Evolutionary conservation across 371 early-diverging fungal species (phyloP), one percentile per base, ranked within the genome.

Genomic region (Mucor sp.): DNA sequence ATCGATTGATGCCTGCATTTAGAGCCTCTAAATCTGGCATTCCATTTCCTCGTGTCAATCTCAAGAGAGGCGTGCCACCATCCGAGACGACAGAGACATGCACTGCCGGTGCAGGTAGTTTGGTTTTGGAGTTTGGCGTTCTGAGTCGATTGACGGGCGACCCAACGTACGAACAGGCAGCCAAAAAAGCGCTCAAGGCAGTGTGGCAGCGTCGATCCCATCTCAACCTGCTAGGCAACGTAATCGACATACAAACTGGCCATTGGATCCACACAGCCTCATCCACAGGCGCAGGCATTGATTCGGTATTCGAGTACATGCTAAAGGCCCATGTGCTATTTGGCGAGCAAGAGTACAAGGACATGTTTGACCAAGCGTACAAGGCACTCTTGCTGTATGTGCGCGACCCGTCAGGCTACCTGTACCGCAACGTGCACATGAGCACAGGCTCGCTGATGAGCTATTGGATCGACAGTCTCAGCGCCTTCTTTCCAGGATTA

Each of bases 91-190:
- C 85, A 1, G 91, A 90, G 58, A 96, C 97, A 8, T 97, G 97
- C 73, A 87, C 94, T 0, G 99, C 99, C 4, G 97, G 96, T 15
- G 95, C 93, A 6, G 97, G 97, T 3, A 94, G 95, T 27, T 79
- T 98, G 48, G 50, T 97, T n/a, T 72, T 98, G n/a, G 99, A 98
- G 70, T 97, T 98, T 85, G 98, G 96, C 19, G 85, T 90, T 0
- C 76, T 98, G 23, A 94, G 94, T 63, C 84, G 97, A n/a, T 78
- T 97, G 32, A 94, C 94, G 0, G 90, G 91, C 6, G 83, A 94
- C 65, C 76, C 85, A 1, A 71, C 72, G 19, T 97, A 91, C 74
- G 97, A 97, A 81, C 66, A 82, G 37, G 88, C 84, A n/a, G 95
- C 96, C 5, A 85, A 84, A 56, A 68, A 72, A 23, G 93, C 97